Evolutionary conservation across 2,329 filamentous ascomycete genomes (phyloP), one percentile per base, ranked within the genome.

Genomic region (Aspergillus persii): DNA sequence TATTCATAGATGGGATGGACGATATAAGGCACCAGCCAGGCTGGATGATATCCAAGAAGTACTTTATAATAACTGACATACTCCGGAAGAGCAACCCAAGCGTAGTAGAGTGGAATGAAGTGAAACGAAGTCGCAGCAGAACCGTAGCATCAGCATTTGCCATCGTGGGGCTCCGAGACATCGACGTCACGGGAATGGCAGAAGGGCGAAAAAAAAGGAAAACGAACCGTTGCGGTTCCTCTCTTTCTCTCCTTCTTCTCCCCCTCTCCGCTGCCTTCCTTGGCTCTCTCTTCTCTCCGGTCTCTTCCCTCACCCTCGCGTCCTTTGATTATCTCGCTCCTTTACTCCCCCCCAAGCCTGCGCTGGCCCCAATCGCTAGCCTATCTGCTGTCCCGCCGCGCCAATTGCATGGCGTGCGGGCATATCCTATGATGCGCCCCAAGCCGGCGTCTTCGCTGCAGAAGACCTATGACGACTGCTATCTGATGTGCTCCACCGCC

Each of bases 401-500:
- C 26, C 44, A 47, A 47, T 47, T 47, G 44, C 60, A 65, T 71
- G 65, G 68, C 63, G 57, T 62, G 66, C 60, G 62, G 65, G 66
- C 66, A 59, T 63, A 64, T 54, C 64, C 61, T 15, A 83, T 82
- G 79, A 84, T 80, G 75, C 78, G 78, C 72, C 75, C 75, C 74
- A 87, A 86, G 72, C 81, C 82, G 63, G 83, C 87, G 72, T 87
- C 89, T 76, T 87, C 87, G 63, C 86, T 97, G 76, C 94, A 98
- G 80, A 97, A 96, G 84, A 96, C 92, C 57, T 98, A 98, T 79
- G 94, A 98, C 80, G 92, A 98, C 76, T 93, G 90, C 76, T 97
- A 96, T 78, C 80, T 97, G 68, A 92, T 89, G 72, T 97, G 93
- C 78, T 97, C 93, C 12, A 98, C 93, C 1, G 94, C 94, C 44